phyloP scores from a whole-genome alignment of 306 rosid species.

The Gastrolobium villosum region DNA sequence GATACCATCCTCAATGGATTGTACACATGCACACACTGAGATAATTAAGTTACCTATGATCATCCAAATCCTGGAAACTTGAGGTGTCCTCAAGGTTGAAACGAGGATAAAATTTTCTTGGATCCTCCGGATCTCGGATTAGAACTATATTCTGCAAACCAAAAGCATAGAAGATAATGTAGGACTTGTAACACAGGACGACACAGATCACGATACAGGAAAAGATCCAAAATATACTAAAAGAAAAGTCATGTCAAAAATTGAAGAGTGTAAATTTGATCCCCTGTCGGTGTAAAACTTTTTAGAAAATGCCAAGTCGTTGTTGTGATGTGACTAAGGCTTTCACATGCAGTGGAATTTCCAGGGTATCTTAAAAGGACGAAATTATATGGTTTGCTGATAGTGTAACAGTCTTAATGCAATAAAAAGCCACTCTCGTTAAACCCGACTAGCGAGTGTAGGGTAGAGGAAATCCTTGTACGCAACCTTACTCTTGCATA shows the following conservation, averaged over 20 bases:
- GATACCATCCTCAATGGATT: conserved; percentile 2
- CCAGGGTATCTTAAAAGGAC: background rate
- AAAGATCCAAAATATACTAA: conserved; percentile 27
- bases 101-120: conserved; percentile 87
- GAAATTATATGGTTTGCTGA: conserved; percentile 13
- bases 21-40: background rate
- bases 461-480: too few species aligned
- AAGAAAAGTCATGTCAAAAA: conserved; percentile 13
- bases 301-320: conserved; percentile 21
- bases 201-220: conserved; percentile 29
- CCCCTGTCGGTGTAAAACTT: background rate
- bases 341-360: conserved; percentile 29
- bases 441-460: too few species aligned
- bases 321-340: conserved; percentile 5
- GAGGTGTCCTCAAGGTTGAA: conserved; percentile 95
- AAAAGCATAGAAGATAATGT: conserved; percentile 44
- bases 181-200: conserved; percentile 32
- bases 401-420: conserved; percentile 12
- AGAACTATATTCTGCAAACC: conserved; percentile 87
- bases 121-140: conserved; percentile 86
- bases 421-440: too few species aligned
- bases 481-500: too few species aligned
- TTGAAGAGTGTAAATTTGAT: conserved; percentile 12
- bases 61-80: conserved; percentile 88
- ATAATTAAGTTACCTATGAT: conserved; percentile 67